These are phyloP conservation scores for Asterella californica DNA, from an alignment of 225 moss, liverwort and hornwort species.

Conservation along the genomic window DNA sequence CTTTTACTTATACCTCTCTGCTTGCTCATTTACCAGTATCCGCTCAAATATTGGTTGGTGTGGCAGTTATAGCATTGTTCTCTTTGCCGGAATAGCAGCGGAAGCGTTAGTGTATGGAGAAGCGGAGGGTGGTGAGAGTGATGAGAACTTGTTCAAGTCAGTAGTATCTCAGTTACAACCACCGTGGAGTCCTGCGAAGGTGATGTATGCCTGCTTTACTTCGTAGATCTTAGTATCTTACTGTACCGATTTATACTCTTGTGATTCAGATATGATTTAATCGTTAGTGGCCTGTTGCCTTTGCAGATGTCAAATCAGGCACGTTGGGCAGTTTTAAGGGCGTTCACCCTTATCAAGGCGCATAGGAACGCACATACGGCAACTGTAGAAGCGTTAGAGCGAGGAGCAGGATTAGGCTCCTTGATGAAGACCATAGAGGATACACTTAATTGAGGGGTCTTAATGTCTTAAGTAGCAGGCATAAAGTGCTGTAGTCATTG, in stretches of 20 bases:
- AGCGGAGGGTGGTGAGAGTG: slow-evolving; percentile 92
- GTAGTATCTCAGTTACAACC: slow-evolving; percentile 73
- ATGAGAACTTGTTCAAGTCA: slow-evolving; percentile 87
- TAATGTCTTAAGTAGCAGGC: too few species aligned
- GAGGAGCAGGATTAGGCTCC: slow-evolving; percentile 56
- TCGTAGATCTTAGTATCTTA: too few species aligned
- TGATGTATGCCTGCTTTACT: slow-evolving; percentile 9
- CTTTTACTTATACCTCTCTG: too few species aligned
- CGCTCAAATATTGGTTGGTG: not conserved
- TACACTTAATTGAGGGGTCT: slow-evolving; percentile 46
- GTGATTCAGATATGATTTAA: not conserved
- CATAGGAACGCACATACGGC: slow-evolving; percentile 68
- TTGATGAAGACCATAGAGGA: slow-evolving; percentile 67
- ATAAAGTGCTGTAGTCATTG: too few species aligned
- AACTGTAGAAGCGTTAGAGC: slow-evolving; percentile 67
- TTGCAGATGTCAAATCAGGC: slow-evolving; percentile 93
- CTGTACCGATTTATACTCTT: not conserved
- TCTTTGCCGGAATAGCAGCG: slow-evolving; percentile 95
- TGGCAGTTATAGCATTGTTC: slow-evolving; percentile 77
- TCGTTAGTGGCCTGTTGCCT: not conserved
- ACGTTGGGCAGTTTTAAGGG: slow-evolving; percentile 83
- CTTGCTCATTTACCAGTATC: too few species aligned
- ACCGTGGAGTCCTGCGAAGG: slow-evolving; percentile 91
- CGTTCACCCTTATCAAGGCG: slow-evolving; percentile 66
- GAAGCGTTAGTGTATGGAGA: slow-evolving; percentile 89